A percentile compares a stretch with the other conserved stretches of the same genome.
These are phyloP conservation scores for Aspergillus quadricinctus DNA, from an alignment of 2,329 filamentous ascomycete genomes.

Conservation along the genomic window DNA sequence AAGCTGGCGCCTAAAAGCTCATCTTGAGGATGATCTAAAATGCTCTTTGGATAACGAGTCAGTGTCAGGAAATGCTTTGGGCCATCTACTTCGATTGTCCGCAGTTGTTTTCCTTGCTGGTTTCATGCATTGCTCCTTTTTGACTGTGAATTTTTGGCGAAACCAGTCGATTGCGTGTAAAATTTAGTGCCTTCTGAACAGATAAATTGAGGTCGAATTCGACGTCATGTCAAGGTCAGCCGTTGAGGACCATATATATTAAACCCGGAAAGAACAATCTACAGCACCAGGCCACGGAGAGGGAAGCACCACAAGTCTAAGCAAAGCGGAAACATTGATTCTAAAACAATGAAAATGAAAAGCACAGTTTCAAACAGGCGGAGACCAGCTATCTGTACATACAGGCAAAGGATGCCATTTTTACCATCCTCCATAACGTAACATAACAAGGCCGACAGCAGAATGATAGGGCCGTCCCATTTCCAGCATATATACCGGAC, in stretches of 20 bases:
- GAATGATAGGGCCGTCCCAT: neutral
- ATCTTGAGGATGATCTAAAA: neutral
- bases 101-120: neutral
- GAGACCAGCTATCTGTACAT: constrained; percentile 42
- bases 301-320: constrained; percentile 14
- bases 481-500: neutral
- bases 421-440: constrained; percentile 15
- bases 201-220: neutral
- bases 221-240: neutral
- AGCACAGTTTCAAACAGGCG: constrained; percentile 35
- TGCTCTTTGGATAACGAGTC: neutral
- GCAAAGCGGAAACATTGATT: constrained; percentile 30
- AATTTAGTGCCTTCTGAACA: neutral
- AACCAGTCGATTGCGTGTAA: neutral
- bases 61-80: no score
- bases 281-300: neutral
- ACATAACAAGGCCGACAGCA: constrained; percentile 14
- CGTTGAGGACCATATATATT: neutral
- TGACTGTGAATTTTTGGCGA: neutral
- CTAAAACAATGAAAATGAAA: constrained; percentile 26
- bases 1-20: neutral
- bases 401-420: constrained; percentile 23
- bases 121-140: neutral
- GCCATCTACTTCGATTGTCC: neutral
- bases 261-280: neutral